phyloP scores from a whole-genome alignment of 23 red algal genomes.

The Pyropia haitanensis region DNA sequence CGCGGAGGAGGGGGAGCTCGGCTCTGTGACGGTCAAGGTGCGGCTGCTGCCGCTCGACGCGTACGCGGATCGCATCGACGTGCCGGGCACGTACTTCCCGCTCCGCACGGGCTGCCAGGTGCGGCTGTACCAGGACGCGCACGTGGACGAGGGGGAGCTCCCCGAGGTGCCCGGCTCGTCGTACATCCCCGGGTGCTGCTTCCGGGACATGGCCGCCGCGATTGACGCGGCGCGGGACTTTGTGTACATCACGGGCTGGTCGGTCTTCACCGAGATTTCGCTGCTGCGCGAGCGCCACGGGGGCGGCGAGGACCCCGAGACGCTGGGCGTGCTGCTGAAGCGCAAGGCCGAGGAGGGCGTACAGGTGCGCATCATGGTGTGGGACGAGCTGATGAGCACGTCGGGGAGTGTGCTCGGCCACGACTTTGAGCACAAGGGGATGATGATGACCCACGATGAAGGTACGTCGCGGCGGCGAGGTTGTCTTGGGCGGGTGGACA shows the following conservation, averaged over 20 bases:
- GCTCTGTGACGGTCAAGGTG: constrained; percentile 5
- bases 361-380: constrained; percentile 54
- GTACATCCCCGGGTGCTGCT: constrained; percentile 43
- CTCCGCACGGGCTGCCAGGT: constrained; percentile 26
- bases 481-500: background rate
- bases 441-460: constrained; percentile 63
- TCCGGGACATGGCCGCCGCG: constrained; percentile 25
- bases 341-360: constrained; percentile 61
- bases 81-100: constrained; percentile 54
- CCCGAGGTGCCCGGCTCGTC: constrained; percentile 28
- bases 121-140: constrained; percentile 63
- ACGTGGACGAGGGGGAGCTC: constrained; percentile 28
- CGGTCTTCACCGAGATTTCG: constrained; percentile 50
- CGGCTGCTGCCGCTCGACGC: constrained; percentile 18
- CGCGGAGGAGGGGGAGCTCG: constrained; percentile 31
- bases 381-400: constrained; percentile 42
- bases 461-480: too few relatives aligned
- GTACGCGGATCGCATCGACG: constrained; percentile 8
- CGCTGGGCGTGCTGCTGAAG: constrained; percentile 43
- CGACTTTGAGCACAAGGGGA: too few relatives aligned
- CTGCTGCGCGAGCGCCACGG: constrained; percentile 56
- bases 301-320: constrained; percentile 12
- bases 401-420: too few relatives aligned
- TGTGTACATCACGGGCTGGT: constrained; percentile 68
- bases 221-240: constrained; percentile 51